A percentile compares a stretch with the other conserved stretches of the same genome.
phyloP scores from a whole-genome alignment of 148 eudicot genomes.

The Amaranthus hypochondriacus region DNA sequence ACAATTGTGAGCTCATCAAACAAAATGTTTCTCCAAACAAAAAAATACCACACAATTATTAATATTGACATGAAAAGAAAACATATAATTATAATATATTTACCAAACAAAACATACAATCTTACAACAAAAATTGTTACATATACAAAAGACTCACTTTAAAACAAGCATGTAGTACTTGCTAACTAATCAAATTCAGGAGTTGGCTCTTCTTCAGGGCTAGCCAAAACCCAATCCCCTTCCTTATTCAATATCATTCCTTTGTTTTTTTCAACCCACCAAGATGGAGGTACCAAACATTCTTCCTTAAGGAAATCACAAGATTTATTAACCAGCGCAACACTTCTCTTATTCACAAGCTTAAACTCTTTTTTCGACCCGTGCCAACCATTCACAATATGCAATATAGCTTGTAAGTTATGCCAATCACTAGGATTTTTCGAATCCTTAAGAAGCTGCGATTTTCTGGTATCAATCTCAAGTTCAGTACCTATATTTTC shows the following conservation, averaged over 20 bases:
- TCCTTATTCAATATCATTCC: conserved; percentile 60
- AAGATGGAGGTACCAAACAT: conserved; percentile 66
- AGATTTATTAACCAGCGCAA: conserved; percentile 81
- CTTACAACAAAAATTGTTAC: no score
- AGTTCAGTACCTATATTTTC: conserved; percentile 53
- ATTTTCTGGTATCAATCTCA: conserved; percentile 60
- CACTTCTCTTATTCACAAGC: conserved; percentile 50
- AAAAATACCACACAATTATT: no score
- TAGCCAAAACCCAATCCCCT: conserved; percentile 65
- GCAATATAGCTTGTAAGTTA: conserved; percentile 66
- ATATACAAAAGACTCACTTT: no score
- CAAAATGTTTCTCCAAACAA: no score
- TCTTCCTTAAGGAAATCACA: conserved; percentile 69
- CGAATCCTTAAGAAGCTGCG: conserved; percentile 61
- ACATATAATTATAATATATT: no score
- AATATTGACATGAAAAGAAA: no score
- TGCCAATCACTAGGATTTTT: conserved; percentile 80
- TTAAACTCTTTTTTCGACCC: conserved; percentile 50
- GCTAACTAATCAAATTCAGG: conserved; percentile 28
- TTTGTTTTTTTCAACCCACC: conserved; percentile 95
- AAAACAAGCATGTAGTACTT: no score
- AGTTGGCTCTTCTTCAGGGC: conserved; percentile 34
- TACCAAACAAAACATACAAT: no score
- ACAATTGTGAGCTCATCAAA: no score
- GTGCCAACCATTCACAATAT: conserved; percentile 75